Percentiles rank a stretch among this genome's conserved stretches.
These are phyloP conservation scores for Venturia asperata DNA, from an alignment of 2,329 filamentous ascomycete species.

Conservation along the genomic window DNA sequence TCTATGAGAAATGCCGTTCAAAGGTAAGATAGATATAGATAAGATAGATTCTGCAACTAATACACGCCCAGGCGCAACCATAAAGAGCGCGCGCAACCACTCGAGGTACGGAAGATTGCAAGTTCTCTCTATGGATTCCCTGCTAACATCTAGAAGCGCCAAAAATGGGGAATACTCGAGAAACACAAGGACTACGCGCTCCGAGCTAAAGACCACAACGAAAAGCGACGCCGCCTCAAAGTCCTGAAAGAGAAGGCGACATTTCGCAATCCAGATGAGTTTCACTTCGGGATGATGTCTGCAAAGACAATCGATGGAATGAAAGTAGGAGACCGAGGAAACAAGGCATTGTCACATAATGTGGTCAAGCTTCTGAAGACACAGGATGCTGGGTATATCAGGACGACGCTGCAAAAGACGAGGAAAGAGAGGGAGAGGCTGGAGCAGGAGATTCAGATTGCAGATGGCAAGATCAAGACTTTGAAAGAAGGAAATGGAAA, in stretches of 20 bases:
- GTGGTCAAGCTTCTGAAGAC: conserved; percentile 59
- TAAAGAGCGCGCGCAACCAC: conserved; percentile 80
- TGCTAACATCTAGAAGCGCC: conserved; percentile 41
- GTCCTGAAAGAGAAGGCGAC: conserved; percentile 52
- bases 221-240: conserved; percentile 53
- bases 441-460: conserved; percentile 37
- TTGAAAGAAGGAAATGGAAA: conserved; percentile 21
- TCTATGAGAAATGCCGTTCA: conserved; percentile 58
- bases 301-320: conserved; percentile 39
- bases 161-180: conserved; percentile 84
- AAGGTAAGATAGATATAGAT: conserved; percentile 31
- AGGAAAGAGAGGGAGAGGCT: conserved; percentile 47
- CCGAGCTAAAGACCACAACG: conserved; percentile 56
- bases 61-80: conserved; percentile 66
- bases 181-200: conserved; percentile 82
- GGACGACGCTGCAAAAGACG: conserved; percentile 51
- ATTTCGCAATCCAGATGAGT: conserved; percentile 59
- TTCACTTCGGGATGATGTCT: conserved; percentile 58
- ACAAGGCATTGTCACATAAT: conserved; percentile 44
- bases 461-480: conserved; percentile 23
- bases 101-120: conserved; percentile 39
- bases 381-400: conserved; percentile 56
- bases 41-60: not conserved
- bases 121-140: not conserved
- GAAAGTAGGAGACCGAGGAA: conserved; percentile 40